Evolutionary conservation across 495 filamentous ascomycete species (phyloP).

Genomic region (Penicillium macrosclerotiorum): DNA sequence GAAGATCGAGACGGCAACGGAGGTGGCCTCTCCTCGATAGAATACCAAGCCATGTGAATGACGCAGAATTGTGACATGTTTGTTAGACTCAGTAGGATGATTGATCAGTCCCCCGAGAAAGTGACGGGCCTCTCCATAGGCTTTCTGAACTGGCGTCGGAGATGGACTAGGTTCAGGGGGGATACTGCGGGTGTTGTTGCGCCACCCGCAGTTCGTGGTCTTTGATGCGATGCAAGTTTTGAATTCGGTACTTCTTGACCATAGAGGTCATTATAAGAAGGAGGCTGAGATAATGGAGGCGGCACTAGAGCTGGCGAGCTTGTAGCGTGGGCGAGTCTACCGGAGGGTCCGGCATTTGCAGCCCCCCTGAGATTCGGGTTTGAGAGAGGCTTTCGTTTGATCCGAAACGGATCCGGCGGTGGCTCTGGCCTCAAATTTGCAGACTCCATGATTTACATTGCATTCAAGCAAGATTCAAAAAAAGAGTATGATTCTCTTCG

Average conservation of each 20-base stretch:
- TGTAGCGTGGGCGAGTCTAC: slow-evolving; percentile 3
- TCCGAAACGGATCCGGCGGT: slow-evolving; percentile 17
- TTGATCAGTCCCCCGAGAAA: slow-evolving; percentile 62
- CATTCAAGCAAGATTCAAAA: neutral
- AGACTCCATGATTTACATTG: slow-evolving; percentile 15
- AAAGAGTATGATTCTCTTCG: neutral
- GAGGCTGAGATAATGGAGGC: slow-evolving; percentile 13
- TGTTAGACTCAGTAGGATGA: slow-evolving; percentile 62
- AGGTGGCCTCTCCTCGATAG: slow-evolving; percentile 62
- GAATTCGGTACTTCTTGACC: slow-evolving; percentile 2
- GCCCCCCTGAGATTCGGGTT: slow-evolving; percentile 25
- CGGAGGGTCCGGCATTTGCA: slow-evolving; percentile 13
- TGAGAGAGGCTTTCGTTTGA: slow-evolving; percentile 27
- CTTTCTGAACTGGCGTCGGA: slow-evolving; percentile 31
- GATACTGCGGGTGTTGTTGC: slow-evolving; percentile 4
- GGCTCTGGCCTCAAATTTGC: slow-evolving; percentile 9
- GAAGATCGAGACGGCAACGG: slow-evolving; percentile 61
- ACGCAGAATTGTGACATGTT: slow-evolving; percentile 64
- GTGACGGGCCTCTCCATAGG: slow-evolving; percentile 56
- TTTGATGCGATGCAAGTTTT: neutral
- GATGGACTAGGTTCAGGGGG: slow-evolving; percentile 3
- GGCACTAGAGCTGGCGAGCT: slow-evolving; percentile 13
- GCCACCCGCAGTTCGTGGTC: slow-evolving; percentile 20
- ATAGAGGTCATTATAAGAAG: slow-evolving; percentile 25
- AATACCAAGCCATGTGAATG: slow-evolving; percentile 62